Evolutionary conservation across 768 basidiomycete genomes (phyloP).

Genomic region (Pleurotus eryngii): DNA sequence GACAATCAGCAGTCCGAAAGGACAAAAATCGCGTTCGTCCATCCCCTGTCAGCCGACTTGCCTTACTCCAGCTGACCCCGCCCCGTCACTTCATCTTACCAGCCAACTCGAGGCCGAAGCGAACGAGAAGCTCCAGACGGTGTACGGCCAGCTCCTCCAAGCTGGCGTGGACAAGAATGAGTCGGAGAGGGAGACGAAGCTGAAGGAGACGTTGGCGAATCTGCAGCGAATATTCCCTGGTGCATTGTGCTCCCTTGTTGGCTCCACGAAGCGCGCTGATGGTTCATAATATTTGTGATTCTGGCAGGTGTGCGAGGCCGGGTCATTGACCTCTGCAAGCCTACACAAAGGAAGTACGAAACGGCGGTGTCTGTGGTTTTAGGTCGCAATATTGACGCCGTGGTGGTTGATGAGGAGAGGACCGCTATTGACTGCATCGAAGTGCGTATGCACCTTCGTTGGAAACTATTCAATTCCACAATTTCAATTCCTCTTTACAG

Average conservation of each 20-base stretch:
- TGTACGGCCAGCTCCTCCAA: slow-evolving; percentile 82
- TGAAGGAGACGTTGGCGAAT: slow-evolving; percentile 83
- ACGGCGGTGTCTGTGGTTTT: slow-evolving; percentile 88
- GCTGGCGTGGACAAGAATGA: slow-evolving; percentile 89
- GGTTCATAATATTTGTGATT: not conserved
- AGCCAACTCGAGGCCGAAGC: slow-evolving; percentile 90
- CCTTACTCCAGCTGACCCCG: not conserved
- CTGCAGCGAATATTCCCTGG: slow-evolving; percentile 91
- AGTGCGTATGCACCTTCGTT: slow-evolving; percentile 35
- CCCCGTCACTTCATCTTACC: not conserved
- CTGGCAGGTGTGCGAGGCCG: slow-evolving; percentile 82
- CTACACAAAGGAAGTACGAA: slow-evolving; percentile 89
- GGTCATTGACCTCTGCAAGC: slow-evolving; percentile 92
- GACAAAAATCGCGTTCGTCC: slow-evolving; percentile 66
- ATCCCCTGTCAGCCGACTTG: not conserved
- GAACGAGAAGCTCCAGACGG: slow-evolving; percentile 84
- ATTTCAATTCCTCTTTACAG: slow-evolving; percentile 30
- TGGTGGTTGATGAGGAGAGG: slow-evolving; percentile 96
- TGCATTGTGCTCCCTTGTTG: slow-evolving; percentile 19
- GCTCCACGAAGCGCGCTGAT: too few species aligned
- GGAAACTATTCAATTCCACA: not conserved
- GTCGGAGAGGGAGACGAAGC: slow-evolving; percentile 74
- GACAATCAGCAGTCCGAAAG: slow-evolving; percentile 86
- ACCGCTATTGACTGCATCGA: slow-evolving; percentile 98
- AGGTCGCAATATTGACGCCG: slow-evolving; percentile 91